Conservation (phyloP, 2,329 filamentous ascomycete genomes). For the Monosporascus ibericus region DNA sequence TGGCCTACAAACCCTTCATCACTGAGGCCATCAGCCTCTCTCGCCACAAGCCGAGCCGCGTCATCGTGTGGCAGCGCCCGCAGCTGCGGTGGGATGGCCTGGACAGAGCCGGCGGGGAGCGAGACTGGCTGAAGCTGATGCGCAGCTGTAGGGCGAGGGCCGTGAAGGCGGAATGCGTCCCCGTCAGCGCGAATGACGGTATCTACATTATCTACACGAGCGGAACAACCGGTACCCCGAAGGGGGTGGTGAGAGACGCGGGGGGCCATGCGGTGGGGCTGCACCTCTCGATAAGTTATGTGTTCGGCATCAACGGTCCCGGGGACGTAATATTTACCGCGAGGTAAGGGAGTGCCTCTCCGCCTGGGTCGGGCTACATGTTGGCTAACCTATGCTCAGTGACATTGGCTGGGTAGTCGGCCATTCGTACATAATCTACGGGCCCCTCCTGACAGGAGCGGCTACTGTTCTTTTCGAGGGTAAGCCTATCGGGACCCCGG, state of each 20-base stretch:
- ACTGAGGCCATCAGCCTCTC: conserved; percentile 65
- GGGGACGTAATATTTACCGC: conserved; percentile 58
- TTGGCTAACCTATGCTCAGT: conserved; percentile 17
- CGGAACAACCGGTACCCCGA: conserved; percentile 66
- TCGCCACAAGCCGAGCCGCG: conserved; percentile 63
- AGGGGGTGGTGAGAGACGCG: conserved; percentile 68
- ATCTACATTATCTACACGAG: conserved; percentile 82
- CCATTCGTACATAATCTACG: conserved; percentile 84
- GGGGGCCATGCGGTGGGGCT: conserved; percentile 84
- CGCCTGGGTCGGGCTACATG: too few relatives aligned
- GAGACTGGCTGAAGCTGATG: conserved; percentile 73
- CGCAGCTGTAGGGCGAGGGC: conserved; percentile 63
- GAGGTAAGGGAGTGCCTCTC: conserved; percentile 37
- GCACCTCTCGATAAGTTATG: conserved; percentile 72
- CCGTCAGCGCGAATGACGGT: conserved; percentile 69
- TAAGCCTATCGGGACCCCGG: conserved; percentile 86
- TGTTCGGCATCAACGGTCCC: conserved; percentile 77
- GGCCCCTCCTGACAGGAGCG: conserved; percentile 76
- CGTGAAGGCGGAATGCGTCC: conserved; percentile 66
- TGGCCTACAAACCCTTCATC: conserved; percentile 72
- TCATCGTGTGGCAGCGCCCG: conserved; percentile 79
- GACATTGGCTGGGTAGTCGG: conserved; percentile 94
- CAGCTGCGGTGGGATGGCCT: conserved; percentile 68
- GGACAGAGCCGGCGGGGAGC: conserved; percentile 60
- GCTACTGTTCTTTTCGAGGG: conserved; percentile 87